phyloP scores from a whole-genome alignment of 768 basidiomycete species.

The Tricholoma matsutake region DNA sequence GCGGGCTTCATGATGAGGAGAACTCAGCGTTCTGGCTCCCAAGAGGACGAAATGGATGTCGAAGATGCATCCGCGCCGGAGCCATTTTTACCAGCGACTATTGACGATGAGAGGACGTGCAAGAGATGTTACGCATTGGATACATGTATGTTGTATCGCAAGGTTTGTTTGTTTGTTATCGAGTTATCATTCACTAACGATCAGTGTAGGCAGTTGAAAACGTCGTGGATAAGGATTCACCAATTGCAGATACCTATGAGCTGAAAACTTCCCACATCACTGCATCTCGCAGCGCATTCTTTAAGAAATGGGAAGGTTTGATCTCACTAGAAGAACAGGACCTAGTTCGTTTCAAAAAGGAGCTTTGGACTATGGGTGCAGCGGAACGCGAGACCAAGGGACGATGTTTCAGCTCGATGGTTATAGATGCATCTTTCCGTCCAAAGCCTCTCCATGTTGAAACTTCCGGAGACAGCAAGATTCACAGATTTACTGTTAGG shows the following conservation, averaged over 20 bases:
- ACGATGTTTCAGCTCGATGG: slow-evolving; percentile 82
- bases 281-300: slow-evolving; percentile 65
- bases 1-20: slow-evolving; percentile 72
- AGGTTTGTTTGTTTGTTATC: slow-evolving; percentile 38
- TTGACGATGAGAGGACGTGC: slow-evolving; percentile 79
- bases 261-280: slow-evolving; percentile 83
- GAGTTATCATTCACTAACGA: slow-evolving; percentile 8
- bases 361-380: slow-evolving; percentile 91
- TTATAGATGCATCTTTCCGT: slow-evolving; percentile 47
- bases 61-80: slow-evolving; percentile 27
- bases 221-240: slow-evolving; percentile 48
- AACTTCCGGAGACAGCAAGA: slow-evolving; percentile 43
- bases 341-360: slow-evolving; percentile 76
- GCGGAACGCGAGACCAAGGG: slow-evolving; percentile 77
- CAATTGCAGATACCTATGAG: slow-evolving; percentile 65
- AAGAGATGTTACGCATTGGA: slow-evolving; percentile 80
- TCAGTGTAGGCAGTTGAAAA: slow-evolving; percentile 61
- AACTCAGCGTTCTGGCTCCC: slow-evolving; percentile 16
- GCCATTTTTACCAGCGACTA: slow-evolving; percentile 80
- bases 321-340: slow-evolving; percentile 87
- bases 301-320: slow-evolving; percentile 87
- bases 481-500: slow-evolving; percentile 77
- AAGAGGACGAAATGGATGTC: slow-evolving; percentile 8
- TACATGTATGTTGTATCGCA: slow-evolving; percentile 92
- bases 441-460: slow-evolving; percentile 15